These are phyloP conservation scores for Kwoniella bestiolae DNA, from an alignment of 768 basidiomycete genomes.

Conservation along the genomic window DNA sequence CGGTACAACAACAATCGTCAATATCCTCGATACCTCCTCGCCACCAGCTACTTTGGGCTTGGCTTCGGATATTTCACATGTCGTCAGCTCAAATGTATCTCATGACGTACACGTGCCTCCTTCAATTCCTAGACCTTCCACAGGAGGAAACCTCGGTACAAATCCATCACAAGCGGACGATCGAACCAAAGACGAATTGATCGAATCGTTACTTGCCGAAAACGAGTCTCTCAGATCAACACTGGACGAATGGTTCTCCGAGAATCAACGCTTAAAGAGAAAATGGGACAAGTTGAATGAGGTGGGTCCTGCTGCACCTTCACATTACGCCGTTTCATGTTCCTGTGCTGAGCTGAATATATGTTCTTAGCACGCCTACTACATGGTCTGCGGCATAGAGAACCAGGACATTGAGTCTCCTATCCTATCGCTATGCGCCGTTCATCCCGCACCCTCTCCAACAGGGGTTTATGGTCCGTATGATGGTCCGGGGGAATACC, in stretches of 20 bases:
- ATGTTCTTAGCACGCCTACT: background rate
- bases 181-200: no score
- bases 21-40: no score
- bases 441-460: background rate
- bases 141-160: no score
- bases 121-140: no score
- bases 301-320: background rate
- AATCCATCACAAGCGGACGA: background rate
- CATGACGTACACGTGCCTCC: no score
- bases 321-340: background rate
- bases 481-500: background rate
- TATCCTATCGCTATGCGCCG: background rate
- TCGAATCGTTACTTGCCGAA: background rate
- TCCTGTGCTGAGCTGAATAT: no score
- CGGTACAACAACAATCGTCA: no score
- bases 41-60: no score
- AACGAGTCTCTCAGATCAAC: no score
- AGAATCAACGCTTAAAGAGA: background rate
- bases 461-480: background rate
- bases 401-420: background rate
- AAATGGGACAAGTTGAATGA: background rate
- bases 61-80: no score
- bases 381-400: background rate
- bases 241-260: background rate
- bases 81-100: no score